A percentile compares a stretch with the other conserved stretches of the same genome.
Evolutionary conservation across 768 basidiomycete species (phyloP).

Genomic region (Hydnomerulius pinastri): DNA sequence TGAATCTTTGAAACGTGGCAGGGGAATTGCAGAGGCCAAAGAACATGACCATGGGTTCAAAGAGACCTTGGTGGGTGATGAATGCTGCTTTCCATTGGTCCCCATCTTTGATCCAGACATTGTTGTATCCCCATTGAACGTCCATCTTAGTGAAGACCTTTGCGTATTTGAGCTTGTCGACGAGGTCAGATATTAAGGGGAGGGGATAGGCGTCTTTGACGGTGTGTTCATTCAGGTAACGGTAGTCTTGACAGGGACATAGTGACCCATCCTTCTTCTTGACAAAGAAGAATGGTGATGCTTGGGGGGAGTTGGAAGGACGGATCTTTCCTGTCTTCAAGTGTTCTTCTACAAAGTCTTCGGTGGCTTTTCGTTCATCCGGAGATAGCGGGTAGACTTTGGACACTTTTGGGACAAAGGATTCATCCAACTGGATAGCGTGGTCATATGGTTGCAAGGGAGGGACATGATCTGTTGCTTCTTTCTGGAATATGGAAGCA

Average conservation of each 20-base stretch:
- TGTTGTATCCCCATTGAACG: constrained; percentile 23
- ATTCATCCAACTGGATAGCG: neutral
- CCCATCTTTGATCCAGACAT: no score
- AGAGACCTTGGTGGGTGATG: no score
- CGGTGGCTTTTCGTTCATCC: neutral
- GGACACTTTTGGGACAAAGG: neutral
- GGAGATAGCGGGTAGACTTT: neutral
- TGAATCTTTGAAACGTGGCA: constrained; percentile 25
- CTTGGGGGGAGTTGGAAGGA: constrained; percentile 14
- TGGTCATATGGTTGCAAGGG: neutral
- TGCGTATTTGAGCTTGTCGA: constrained; percentile 11
- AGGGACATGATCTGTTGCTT: no score
- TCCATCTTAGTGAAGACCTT: constrained; percentile 28
- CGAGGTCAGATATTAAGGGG: no score
- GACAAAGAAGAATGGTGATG: no score
- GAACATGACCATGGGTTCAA: constrained; percentile 19
- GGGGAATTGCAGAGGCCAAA: constrained; percentile 18
- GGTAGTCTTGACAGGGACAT: no score
- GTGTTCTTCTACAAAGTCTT: constrained; percentile 15
- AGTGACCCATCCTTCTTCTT: no score
- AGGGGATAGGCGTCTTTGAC: no score
- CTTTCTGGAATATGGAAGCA: no score
- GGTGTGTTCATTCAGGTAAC: no score
- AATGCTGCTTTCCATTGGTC: no score
- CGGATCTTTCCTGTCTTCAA: constrained; percentile 2